Evolutionary conservation across 2,329 filamentous ascomycete species (phyloP), one percentile per base, ranked within the genome.

Genomic region (Amylocarpus encephaloides): DNA sequence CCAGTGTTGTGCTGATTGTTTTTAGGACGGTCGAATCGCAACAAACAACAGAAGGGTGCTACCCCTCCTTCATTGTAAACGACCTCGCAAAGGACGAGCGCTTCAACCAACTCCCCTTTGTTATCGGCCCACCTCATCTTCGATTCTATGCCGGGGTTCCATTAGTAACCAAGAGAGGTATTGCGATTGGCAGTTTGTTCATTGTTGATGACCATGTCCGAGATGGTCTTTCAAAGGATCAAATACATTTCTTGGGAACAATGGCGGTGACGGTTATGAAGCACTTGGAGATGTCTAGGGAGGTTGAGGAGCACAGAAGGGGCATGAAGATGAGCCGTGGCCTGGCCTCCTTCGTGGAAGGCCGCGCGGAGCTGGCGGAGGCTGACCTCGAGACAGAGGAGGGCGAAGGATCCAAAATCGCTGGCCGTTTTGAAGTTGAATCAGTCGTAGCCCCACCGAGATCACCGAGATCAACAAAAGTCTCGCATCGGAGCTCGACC

Each of bases 231-330:
- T 68, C 68, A 5, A 56, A 67, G 0, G 71, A 72, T 6, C 73
- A 80, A 39, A 59, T 76, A 2, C 69, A 72, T 16, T 82, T 81
- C 45, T 70, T 86, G 66, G 75, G 77, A 39, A 78, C 77, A 16
- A 72, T 85, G 66, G 70, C 76, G 0, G 67, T 67, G 18, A 75
- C 79, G 1, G 71, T 82, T 3, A 80, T 83, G 68, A 73, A 78
- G 34, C 82, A 85, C 52, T 62, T 86, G 22, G 80, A 82, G 65
- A 78, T 73, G 71, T 75, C 68, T 33, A 71, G 73, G 62, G 76
- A 70, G 54, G 73, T 68, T 38, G 78, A 74, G 52, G 78, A 76
- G 57, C 77, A 73, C 59, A 74, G 70, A 55, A 73, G 72, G 54
- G 78, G 71, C 34, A 78, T 72, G 57, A 76, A 72, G 59, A 82